These are phyloP conservation scores for Paramecium octaurelia DNA, from an alignment of 73 alveolate genomes.

Conservation along the genomic window DNA sequence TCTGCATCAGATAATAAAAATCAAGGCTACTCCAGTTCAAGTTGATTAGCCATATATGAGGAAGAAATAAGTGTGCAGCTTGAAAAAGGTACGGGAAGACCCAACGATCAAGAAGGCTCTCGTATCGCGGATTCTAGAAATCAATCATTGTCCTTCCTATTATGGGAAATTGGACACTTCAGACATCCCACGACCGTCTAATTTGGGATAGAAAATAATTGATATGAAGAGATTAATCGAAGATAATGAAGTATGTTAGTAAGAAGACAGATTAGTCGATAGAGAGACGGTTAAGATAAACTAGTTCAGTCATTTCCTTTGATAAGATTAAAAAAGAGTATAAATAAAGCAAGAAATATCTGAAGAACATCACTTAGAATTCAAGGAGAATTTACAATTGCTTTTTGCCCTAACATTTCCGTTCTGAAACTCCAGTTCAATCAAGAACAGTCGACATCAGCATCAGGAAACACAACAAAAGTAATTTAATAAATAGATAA, in stretches of 20 bases:
- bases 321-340: slow-evolving; percentile 30
- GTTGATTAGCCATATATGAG: neutral
- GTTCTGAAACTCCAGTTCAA: neutral
- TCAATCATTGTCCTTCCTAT: slow-evolving; percentile 1
- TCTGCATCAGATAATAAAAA: neutral
- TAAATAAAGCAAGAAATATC: neutral
- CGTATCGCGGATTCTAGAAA: neutral
- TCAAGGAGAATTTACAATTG: slow-evolving; percentile 45
- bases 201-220: slow-evolving; percentile 23
- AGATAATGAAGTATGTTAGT: slow-evolving; percentile 39
- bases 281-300: neutral
- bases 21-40: neutral
- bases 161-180: neutral
- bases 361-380: neutral
- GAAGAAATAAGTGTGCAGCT: neutral
- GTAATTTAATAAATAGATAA: neutral
- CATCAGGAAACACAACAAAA: neutral
- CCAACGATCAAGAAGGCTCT: neutral
- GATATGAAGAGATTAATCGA: slow-evolving; percentile 12
- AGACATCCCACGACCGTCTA: neutral
- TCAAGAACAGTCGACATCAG: neutral
- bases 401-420: neutral
- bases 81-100: neutral
- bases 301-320: slow-evolving; percentile 25
- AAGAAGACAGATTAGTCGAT: neutral